Evolutionary conservation across 768 basidiomycete genomes (phyloP).

Genomic region (Leccinum disarticulatum): DNA sequence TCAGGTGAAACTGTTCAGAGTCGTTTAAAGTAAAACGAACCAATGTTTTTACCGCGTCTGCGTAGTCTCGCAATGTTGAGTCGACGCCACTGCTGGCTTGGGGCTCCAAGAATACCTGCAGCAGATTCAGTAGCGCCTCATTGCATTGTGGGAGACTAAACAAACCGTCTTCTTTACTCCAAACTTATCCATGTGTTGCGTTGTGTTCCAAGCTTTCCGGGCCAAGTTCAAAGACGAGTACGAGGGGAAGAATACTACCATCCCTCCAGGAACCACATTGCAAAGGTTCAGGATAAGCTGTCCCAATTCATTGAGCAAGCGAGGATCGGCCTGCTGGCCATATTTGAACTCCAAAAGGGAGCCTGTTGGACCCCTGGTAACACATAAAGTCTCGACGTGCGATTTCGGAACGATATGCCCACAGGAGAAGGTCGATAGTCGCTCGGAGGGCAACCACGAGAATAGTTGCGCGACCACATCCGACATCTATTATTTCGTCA

Average conservation of each 20-base stretch:
- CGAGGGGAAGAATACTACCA: slow-evolving; percentile 94
- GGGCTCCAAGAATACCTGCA: slow-evolving; percentile 88
- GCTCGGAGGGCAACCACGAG: slow-evolving; percentile 54
- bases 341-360: slow-evolving; percentile 80
- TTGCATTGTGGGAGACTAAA: not conserved
- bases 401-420: slow-evolving; percentile 85
- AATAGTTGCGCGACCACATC: slow-evolving; percentile 86
- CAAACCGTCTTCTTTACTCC: slow-evolving; percentile 71
- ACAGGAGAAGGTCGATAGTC: slow-evolving; percentile 82
- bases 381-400: slow-evolving; percentile 73
- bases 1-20: slow-evolving; percentile 2
- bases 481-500: slow-evolving; percentile 58
- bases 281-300: slow-evolving; percentile 79
- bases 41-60: slow-evolving; percentile 41
- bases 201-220: slow-evolving; percentile 63
- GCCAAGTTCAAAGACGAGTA: slow-evolving; percentile 77
- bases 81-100: slow-evolving; percentile 73
- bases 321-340: slow-evolving; percentile 62
- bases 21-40: slow-evolving; percentile 13
- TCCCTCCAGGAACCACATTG: slow-evolving; percentile 76
- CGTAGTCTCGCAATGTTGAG: slow-evolving; percentile 69
- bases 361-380: slow-evolving; percentile 74
- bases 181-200: slow-evolving; percentile 62
- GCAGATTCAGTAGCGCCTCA: not conserved
- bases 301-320: slow-evolving; percentile 78